Evolutionary conservation across 352 stramenopile genomes (phyloP), one percentile per base, ranked within the genome.

Genomic region (Phytopythium delawarense): DNA sequence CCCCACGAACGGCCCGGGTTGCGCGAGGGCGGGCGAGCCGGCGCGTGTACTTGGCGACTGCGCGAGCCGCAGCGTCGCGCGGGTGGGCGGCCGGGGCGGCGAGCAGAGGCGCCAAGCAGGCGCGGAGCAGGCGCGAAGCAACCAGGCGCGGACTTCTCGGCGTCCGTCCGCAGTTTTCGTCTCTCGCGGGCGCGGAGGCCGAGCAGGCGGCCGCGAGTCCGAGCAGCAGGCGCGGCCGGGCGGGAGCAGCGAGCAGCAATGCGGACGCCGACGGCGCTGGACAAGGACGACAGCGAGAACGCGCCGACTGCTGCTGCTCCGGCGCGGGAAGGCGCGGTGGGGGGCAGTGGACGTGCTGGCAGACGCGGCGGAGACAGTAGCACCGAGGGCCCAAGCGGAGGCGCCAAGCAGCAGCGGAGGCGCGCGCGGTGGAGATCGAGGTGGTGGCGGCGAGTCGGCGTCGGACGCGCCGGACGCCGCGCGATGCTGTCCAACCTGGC

Each of bases 391-490:
- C n/a, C 46, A 18, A 21, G 13, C 25, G 18, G 44, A 28, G 32
- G 46, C 46, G 46, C 23, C 46, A 53, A 53, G 46, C 46, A 53
- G 25, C 34, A 48, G 60, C 62, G 67, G 35, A 28, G 58, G 16
- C 56, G 40, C 21, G 40, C 25, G 42, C 39, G 42, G 16, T 61
- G 40, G 56, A 32, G 42, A 28, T 28, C 28, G 28, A 42, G 45
- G 16, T 52, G 45, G 56, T 66, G 32, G 51, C 61, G 30, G 18
- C 61, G 67, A 39, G 49, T 65, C n/a, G 35, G 42, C 30, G 21
- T 0, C 34, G 12, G 46, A 2, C 23, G 46, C 23, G 21, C 4
- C 34, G 12, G 46, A 2, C 23, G 46, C 23, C 46, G 23, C 23
- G 18, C 11, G 11, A n/a, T 53, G 23, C 23, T 15, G 25, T 34